Evolutionary conservation across 441 rosid genomes (phyloP), one percentile per base, ranked within the genome.

Genomic region (Erysimum cheiri): DNA sequence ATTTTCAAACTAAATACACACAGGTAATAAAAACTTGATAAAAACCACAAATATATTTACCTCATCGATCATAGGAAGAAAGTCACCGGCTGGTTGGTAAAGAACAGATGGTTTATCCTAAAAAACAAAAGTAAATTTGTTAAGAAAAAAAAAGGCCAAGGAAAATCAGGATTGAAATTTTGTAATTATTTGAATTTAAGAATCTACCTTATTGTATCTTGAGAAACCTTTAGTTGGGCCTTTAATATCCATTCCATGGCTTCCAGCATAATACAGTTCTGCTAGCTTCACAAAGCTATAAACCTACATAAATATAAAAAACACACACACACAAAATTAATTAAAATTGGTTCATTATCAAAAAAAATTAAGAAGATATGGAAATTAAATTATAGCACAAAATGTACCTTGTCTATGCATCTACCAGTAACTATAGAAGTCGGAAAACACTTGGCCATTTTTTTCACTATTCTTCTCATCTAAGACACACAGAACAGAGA

Each of bases 201-300:
- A 41, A 36, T 31, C 31, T 46, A 80, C 78, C 72, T 82, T 80
- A 57, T 71, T 59, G 54, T 75, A 83, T 74, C 78, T 78, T 5
- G 89, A 75, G 43, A 75, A 75, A 40, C 79, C 75, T 69, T 75
- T 69, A 4, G 79, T 79, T 65, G 93, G 93, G 0, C 87, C 91
- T 62, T 77, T 85, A 39, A 88, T 88, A 83, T 88, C 93, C 93
- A 88, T 88, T 31, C 93, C 93, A 77, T 88, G 93, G 65, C 93
- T 88, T 17, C 88, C 91, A 7, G 93, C 93, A 57, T 88, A 88
- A 47, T 85, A 84, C 26, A 88, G 73, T 62, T 72, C 93, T 6
- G 83, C 81, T 64, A 88, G 60, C 71, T 81, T 74, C 47, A 86
- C 89, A 75, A 88, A 88, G 65, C 84, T 76, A 64, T 73, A 75